These are phyloP conservation scores for Diaporthe longicolla DNA, from an alignment of 2,329 filamentous ascomycete species.

Conservation along the genomic window DNA sequence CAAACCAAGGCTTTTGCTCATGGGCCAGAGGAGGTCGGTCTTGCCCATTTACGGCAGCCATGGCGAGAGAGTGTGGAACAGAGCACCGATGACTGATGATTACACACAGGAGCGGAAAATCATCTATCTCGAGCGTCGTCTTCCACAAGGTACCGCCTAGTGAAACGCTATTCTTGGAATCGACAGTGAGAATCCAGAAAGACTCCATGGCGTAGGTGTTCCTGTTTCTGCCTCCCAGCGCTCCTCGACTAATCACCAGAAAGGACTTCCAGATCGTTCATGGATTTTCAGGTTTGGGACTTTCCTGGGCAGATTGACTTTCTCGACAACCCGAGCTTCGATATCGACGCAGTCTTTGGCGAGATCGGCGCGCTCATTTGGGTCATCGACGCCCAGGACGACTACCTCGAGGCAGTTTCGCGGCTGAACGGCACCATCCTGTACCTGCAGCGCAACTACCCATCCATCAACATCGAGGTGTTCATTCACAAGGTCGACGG, in stretches of 20 bases:
- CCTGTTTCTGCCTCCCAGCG: not conserved
- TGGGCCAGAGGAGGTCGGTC: slow-evolving; percentile 91
- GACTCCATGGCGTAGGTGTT: slow-evolving; percentile 88
- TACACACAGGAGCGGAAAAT: slow-evolving; percentile 87
- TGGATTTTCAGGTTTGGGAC: slow-evolving; percentile 99
- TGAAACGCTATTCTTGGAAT: slow-evolving; percentile 95
- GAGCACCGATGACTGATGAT: slow-evolving; percentile 40
- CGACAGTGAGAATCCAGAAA: slow-evolving; percentile 93
- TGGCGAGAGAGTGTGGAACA: too few species aligned
- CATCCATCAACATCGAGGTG: slow-evolving; percentile 96
- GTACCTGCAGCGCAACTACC: slow-evolving; percentile 88
- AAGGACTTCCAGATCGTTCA: slow-evolving; percentile 80
- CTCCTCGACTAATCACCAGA: slow-evolving; percentile 38
- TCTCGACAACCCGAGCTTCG: slow-evolving; percentile 89
- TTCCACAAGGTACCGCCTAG: slow-evolving; percentile 98
- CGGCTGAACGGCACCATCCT: slow-evolving; percentile 91
- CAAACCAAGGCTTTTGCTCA: slow-evolving; percentile 90
- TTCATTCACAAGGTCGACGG: slow-evolving; percentile 99
- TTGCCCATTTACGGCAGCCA: not conserved
- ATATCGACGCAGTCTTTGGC: slow-evolving; percentile 93
- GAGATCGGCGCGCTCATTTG: slow-evolving; percentile 96
- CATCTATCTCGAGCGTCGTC: slow-evolving; percentile 98
- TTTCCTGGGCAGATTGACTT: slow-evolving; percentile 93
- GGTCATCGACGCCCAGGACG: slow-evolving; percentile 98
- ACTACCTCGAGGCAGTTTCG: slow-evolving; percentile 92